Percentiles rank a stretch among this genome's conserved stretches.
Evolutionary conservation across 208 protist genomes (phyloP).

Genomic region (Leishmania gerbilli): DNA sequence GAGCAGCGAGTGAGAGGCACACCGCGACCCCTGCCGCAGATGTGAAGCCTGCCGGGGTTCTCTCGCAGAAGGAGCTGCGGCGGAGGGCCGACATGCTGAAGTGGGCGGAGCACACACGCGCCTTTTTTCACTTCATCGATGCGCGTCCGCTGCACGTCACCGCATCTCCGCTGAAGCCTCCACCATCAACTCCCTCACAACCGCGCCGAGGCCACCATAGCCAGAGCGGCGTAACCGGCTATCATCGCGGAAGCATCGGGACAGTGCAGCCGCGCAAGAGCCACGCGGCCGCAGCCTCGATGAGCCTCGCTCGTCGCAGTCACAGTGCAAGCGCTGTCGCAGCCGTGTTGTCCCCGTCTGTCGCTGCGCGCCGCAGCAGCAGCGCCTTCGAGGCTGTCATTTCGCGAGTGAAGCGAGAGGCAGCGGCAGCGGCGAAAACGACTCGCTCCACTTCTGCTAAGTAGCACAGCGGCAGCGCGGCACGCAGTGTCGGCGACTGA

Average conservation of each 20-base stretch:
- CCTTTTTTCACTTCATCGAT: slow-evolving; percentile 77
- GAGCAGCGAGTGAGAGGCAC: background rate
- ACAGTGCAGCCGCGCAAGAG: background rate
- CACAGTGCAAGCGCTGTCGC: slow-evolving; percentile 10
- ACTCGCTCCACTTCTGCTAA: slow-evolving; percentile 7
- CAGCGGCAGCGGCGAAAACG: slow-evolving; percentile 7
- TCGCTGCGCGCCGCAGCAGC: slow-evolving; percentile 5
- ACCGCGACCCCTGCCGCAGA: background rate
- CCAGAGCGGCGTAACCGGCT: background rate
- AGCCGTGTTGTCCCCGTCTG: background rate
- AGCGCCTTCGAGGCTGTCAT: slow-evolving; percentile 31
- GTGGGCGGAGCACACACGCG: slow-evolving; percentile 50
- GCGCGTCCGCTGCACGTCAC: slow-evolving; percentile 44
- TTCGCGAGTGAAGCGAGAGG: slow-evolving; percentile 31
- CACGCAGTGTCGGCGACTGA: background rate
- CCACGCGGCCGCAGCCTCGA: slow-evolving; percentile 9
- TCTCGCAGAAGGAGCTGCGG: slow-evolving; percentile 30
- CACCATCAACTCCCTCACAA: background rate
- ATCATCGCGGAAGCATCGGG: background rate
- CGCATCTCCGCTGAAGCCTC: slow-evolving; percentile 24
- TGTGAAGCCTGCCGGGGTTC: background rate
- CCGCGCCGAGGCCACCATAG: slow-evolving; percentile 10
- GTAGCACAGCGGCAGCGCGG: background rate
- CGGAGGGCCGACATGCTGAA: slow-evolving; percentile 34
- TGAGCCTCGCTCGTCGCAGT: slow-evolving; percentile 30